Percentiles rank a stretch among this genome's conserved stretches.
phyloP scores from a whole-genome alignment of 805 yeast genomes.

The Scheffersomyces coipomensis region DNA sequence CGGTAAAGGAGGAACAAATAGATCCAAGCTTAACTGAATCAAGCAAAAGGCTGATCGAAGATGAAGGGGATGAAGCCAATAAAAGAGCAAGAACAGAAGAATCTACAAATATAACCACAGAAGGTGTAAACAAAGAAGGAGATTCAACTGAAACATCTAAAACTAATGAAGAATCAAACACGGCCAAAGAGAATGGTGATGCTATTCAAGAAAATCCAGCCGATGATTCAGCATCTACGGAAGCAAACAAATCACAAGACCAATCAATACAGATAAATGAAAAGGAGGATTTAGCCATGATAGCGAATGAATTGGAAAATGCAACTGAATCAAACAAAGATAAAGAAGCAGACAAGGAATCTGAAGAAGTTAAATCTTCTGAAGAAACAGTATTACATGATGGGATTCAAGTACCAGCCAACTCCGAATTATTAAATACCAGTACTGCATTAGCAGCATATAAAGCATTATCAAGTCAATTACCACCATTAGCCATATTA shows the following conservation, averaged over 20 bases:
- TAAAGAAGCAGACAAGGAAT: constrained; percentile 2
- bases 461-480: constrained; percentile 37
- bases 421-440: constrained; percentile 40
- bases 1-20: not conserved
- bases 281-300: constrained; percentile 25
- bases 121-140: constrained; percentile 1
- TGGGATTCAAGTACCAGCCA: constrained; percentile 32
- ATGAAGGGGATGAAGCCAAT: not conserved
- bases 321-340: constrained; percentile 22
- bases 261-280: constrained; percentile 12
- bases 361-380: not conserved
- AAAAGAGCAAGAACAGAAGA: not conserved
- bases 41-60: constrained; percentile 1
- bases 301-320: constrained; percentile 30
- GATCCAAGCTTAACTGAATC: not conserved
- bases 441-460: constrained; percentile 42
- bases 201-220: not conserved
- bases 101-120: not conserved
- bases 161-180: no score
- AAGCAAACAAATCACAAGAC: not conserved
- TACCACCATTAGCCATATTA: constrained; percentile 32
- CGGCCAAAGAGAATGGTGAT: not conserved
- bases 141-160: not conserved
- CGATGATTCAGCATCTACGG: no score
- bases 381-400: constrained; percentile 16